phyloP scores from a whole-genome alignment of 139 green algal species.

The Pleodorina starrii region DNA sequence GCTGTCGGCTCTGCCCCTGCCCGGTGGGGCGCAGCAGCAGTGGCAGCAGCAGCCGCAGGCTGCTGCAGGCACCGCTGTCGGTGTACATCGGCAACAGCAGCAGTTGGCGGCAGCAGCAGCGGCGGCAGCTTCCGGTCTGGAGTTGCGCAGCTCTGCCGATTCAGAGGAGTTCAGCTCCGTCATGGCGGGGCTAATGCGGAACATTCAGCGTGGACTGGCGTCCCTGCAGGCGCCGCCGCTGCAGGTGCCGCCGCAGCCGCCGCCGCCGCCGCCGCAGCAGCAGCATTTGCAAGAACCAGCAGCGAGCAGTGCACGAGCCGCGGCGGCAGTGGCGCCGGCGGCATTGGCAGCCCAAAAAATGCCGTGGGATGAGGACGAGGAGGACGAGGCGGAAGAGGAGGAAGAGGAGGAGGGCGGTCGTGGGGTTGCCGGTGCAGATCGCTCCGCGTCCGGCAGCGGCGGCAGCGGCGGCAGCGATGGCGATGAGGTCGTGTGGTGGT shows the following conservation, averaged over 20 bases:
- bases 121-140: background rate
- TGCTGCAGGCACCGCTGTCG: no score
- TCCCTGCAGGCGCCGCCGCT: background rate
- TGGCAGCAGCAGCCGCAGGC: no score
- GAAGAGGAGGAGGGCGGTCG: no score
- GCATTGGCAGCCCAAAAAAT: background rate
- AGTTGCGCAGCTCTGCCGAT: background rate
- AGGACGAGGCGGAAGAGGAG: no score
- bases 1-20: no score
- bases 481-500: background rate
- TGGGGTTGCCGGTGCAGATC: no score
- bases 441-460: background rate
- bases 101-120: no score
- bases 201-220: conserved; percentile 20
- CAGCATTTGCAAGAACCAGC: background rate
- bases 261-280: background rate
- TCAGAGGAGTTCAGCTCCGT: conserved; percentile 16
- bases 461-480: background rate
- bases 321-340: background rate
- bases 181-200: conserved; percentile 23
- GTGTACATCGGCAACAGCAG: no score
- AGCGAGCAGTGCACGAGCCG: background rate
- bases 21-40: no score
- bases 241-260: background rate
- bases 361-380: background rate